Base-by-base conservation (phyloP, 192 early-diverging fungal genomes). In the Geosiphon pyriformis region DNA sequence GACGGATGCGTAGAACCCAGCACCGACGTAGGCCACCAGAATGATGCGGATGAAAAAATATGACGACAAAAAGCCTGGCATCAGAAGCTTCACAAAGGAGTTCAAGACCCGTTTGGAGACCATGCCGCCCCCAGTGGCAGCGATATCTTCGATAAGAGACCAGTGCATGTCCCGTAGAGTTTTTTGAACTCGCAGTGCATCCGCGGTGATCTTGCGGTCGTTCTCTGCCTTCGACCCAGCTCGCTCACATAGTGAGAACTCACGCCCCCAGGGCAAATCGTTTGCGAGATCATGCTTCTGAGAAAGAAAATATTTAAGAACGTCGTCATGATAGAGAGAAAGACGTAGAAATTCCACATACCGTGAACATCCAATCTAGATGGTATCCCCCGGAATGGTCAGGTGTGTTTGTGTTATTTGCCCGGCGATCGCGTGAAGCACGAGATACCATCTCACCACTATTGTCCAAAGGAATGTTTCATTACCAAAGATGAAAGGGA, bases 211-310 rank as follows among this genome's bases (percentile, higher is more conserved):
- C 65, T 57, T 67, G 29, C 35, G 2, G 56, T 56, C 47, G 29
- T 58, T 46, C 6, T 67, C 66, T 35, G 37, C 42, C 29, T 26
- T 67, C 20, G 66, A 67, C 7, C 49, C 63, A 1, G 63, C 35
- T 20, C 63, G 63, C 63, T 58, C 66, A 27, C 66, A 67, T 26
- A 67, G 37, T 25, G 66, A 67, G 46, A 67, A 58, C 53, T 67
- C 54, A 17, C 55, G 37, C 57, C 65, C 68, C 54, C 65, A 67
- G 34, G 12, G 22, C 31, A 67, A 46, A 8, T 60, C 67, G 22
- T 27, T 60, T 23, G 8, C 47, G 10, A 69, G 26, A 51, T 69
- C 67, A 59, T 69, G 42, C 27, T 23, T 55, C 65, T 67, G 46
- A 46, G 27, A 58, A 58, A n/a, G n/a, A n/a, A n/a, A n/a, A n/a